Percentiles rank a stretch among this genome's conserved stretches.
These are phyloP conservation scores for Colletotrichum gigasporum DNA, from an alignment of 2,329 filamentous ascomycete species.

Conservation along the genomic window DNA sequence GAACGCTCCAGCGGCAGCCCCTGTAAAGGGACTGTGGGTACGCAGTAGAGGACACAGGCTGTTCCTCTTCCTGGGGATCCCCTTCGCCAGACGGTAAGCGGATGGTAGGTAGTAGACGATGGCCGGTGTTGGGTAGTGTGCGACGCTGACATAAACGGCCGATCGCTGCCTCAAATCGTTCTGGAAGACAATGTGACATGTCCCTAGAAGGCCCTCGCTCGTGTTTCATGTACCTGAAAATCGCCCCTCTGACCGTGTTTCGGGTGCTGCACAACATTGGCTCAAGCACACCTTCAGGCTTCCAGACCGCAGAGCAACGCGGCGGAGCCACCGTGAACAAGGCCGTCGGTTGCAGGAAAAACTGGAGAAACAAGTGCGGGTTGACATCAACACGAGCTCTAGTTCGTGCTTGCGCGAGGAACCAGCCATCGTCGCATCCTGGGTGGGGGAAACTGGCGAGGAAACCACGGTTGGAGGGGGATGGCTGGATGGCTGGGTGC, in stretches of 20 bases:
- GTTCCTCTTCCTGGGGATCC: neutral
- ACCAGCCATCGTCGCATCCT: conserved; percentile 8
- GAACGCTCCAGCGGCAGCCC: conserved; percentile 2
- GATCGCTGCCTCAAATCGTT: conserved; percentile 30
- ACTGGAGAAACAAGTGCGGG: conserved; percentile 25
- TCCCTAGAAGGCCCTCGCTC: conserved; percentile 12
- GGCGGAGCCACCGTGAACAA: conserved; percentile 20
- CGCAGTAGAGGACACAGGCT: conserved; percentile 2
- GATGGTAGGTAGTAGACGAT: neutral
- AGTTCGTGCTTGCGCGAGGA: conserved; percentile 3
- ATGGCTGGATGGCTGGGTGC: conserved; percentile 28
- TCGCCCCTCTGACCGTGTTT: conserved; percentile 37
- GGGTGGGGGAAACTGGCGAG: conserved; percentile 20
- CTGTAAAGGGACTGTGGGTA: neutral
- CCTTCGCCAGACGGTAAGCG: neutral
- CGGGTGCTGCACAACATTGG: conserved; percentile 38
- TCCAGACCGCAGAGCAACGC: conserved; percentile 22
- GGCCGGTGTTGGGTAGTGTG: conserved; percentile 1
- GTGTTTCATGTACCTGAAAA: conserved; percentile 40
- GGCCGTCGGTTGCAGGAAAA: conserved; percentile 23
- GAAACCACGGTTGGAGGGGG: conserved; percentile 15
- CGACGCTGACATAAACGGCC: conserved; percentile 25
- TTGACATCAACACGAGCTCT: conserved; percentile 31
- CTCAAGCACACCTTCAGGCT: conserved; percentile 25
- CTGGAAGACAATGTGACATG: conserved; percentile 35